A percentile compares a stretch with the other conserved stretches of the same genome.
Conservation (phyloP, 2,329 filamentous ascomycete genomes). For the Neofusicoccum parvum region DNA sequence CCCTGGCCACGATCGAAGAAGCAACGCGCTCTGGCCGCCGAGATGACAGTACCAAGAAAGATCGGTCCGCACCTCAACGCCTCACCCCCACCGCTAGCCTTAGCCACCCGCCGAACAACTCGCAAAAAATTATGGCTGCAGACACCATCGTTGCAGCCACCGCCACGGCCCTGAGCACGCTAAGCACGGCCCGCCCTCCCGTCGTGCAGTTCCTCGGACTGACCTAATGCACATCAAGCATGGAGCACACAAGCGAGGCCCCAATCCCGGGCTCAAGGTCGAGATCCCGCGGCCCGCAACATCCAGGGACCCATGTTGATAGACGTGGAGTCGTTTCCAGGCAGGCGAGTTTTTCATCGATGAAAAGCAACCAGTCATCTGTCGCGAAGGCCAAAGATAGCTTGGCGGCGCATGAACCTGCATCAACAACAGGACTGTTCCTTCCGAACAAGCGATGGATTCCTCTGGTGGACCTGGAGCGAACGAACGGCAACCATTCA, state of each 20-base stretch:
- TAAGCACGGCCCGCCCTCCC: constrained; percentile 9
- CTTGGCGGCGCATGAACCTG: not conserved
- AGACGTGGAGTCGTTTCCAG: not conserved
- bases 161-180: not conserved
- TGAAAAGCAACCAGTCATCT: not conserved
- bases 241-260: not conserved
- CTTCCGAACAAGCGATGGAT: not conserved
- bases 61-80: not conserved
- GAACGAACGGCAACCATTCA: not conserved
- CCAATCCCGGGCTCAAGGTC: not conserved
- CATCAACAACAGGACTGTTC: not conserved
- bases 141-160: not conserved
- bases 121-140: constrained; percentile 10
- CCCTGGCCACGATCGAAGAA: constrained; percentile 13
- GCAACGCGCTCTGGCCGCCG: not conserved
- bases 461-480: not conserved
- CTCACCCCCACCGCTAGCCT: not conserved
- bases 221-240: not conserved
- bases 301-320: not conserved
- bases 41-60: constrained; percentile 17
- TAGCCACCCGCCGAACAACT: not conserved
- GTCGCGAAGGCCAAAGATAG: not conserved
- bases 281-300: not conserved
- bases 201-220: not conserved
- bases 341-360: not conserved